Conservation (phyloP, 1,139 yeast genomes). For the Debaryomyces udenii region DNA sequence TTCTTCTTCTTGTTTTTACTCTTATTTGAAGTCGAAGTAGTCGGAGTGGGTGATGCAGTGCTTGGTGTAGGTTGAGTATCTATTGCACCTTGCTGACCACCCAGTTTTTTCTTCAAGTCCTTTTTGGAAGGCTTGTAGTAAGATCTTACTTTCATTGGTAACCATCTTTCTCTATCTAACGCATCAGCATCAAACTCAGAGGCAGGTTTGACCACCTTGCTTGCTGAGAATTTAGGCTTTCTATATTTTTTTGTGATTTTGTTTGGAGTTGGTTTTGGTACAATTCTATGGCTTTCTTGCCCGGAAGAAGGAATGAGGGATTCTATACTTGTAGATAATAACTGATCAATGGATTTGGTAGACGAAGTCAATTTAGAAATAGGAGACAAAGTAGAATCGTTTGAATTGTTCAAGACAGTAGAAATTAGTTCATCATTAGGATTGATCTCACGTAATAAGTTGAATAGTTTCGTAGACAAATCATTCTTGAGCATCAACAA, state of each 20-base stretch:
- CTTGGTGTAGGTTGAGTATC: slow-evolving; percentile 36
- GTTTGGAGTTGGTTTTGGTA: slow-evolving; percentile 12
- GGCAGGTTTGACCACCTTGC: slow-evolving; percentile 37
- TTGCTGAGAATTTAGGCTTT: slow-evolving; percentile 40
- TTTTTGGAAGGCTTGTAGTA: slow-evolving; percentile 78
- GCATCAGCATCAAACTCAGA: slow-evolving; percentile 25
- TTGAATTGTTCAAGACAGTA: slow-evolving; percentile 27
- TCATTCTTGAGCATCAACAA: slow-evolving; percentile 34
- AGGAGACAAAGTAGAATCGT: slow-evolving; percentile 29
- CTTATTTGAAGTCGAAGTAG: slow-evolving; percentile 25
- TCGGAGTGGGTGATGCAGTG: slow-evolving; percentile 17
- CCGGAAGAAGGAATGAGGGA: slow-evolving; percentile 20
- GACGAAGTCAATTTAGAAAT: slow-evolving; percentile 36
- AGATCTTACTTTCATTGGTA: slow-evolving; percentile 83
- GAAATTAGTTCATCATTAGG: slow-evolving; percentile 38
- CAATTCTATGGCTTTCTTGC: slow-evolving; percentile 13
- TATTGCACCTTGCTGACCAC: slow-evolving; percentile 68
- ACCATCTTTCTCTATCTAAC: slow-evolving; percentile 76
- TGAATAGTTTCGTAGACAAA: slow-evolving; percentile 36
- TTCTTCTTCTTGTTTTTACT: slow-evolving; percentile 50
- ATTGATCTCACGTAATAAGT: slow-evolving; percentile 29
- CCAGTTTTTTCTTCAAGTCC: slow-evolving; percentile 56
- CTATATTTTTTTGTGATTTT: slow-evolving; percentile 29
- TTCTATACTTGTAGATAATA: slow-evolving; percentile 31
- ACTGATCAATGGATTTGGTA: slow-evolving; percentile 27